phyloP scores from a whole-genome alignment of 768 basidiomycete genomes.

The Goffeauzyma gilvescens region DNA sequence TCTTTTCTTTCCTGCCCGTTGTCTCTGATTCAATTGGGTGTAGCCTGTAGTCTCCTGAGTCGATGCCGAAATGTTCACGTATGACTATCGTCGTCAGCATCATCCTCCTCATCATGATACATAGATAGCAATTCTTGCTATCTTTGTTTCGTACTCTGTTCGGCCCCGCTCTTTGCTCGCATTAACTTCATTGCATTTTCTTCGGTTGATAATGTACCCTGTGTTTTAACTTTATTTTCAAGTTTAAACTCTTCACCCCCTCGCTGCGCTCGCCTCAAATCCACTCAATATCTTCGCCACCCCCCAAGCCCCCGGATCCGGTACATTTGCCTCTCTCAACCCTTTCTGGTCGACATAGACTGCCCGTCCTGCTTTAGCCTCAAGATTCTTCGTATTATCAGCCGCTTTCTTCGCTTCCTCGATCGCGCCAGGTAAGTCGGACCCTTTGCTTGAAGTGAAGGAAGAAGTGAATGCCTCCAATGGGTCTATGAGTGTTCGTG shows the following conservation, averaged over 20 bases:
- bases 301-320: slow-evolving; percentile 88
- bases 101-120: too few relatives aligned
- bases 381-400: slow-evolving; percentile 51
- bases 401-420: slow-evolving; percentile 47
- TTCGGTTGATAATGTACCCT: too few relatives aligned
- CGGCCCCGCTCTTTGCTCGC: too few relatives aligned
- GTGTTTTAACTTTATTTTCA: too few relatives aligned
- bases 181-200: too few relatives aligned
- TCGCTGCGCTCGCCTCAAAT: slow-evolving; percentile 15
- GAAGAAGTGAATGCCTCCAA: slow-evolving; percentile 53
- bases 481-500: slow-evolving; percentile 82
- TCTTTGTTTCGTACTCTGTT: too few relatives aligned
- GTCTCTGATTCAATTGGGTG: too few relatives aligned
- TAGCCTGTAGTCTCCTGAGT: too few relatives aligned
- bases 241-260: neutral
- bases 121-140: too few relatives aligned
- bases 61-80: too few relatives aligned
- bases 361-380: slow-evolving; percentile 72
- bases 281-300: slow-evolving; percentile 39
- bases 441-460: slow-evolving; percentile 29
- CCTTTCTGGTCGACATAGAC: slow-evolving; percentile 47
- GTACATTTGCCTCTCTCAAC: slow-evolving; percentile 43
- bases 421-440: slow-evolving; percentile 41
- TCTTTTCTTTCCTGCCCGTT: too few relatives aligned
- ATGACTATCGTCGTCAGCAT: too few relatives aligned